A percentile compares a stretch with the other conserved stretches of the same genome.
Evolutionary conservation across 1,284 basidiomycete species (phyloP).

Genomic region (Ganoderma sinense): DNA sequence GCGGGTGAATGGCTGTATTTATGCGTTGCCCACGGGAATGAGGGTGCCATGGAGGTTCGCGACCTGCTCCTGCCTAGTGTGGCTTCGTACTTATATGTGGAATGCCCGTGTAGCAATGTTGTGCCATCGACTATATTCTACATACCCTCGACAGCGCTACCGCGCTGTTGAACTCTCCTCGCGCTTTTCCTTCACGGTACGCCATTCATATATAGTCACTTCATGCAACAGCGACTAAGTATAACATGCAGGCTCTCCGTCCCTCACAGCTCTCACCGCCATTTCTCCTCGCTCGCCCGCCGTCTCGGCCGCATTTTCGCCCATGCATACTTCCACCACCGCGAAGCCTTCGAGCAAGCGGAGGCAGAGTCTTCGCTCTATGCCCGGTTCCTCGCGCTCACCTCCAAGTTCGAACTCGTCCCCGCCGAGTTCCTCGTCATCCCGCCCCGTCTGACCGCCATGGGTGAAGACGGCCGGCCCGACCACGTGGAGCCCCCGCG

Average conservation of each 20-base stretch:
- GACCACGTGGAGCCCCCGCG: constrained; percentile 56
- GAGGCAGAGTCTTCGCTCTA: constrained; percentile 93
- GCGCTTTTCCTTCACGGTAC: constrained; percentile 91
- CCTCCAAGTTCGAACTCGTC: constrained; percentile 84
- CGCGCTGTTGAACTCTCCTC: constrained; percentile 90
- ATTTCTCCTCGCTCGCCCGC: constrained; percentile 88
- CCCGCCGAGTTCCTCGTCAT: constrained; percentile 85
- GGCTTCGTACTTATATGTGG: background rate
- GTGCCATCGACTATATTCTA: constrained; percentile 96
- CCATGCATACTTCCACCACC: constrained; percentile 94
- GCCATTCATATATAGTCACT: constrained; percentile 20
- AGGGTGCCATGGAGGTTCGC: constrained; percentile 75
- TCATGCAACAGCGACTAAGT: background rate
- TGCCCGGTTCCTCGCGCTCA: constrained; percentile 88
- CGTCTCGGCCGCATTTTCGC: constrained; percentile 95
- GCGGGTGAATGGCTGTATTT: constrained; percentile 97
- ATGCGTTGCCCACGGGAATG: constrained; percentile 91
- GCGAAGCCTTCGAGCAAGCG: constrained; percentile 89
- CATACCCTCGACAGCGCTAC: constrained; percentile 96
- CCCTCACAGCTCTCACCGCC: constrained; percentile 81
- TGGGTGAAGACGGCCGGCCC: constrained; percentile 33
- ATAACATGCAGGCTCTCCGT: constrained; percentile 69
- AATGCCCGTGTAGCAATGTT: constrained; percentile 74
- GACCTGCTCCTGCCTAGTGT: background rate
- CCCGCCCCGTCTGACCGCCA: constrained; percentile 49